Percentiles rank a stretch among this genome's conserved stretches.
Conservation (phyloP, 257 asterid species). For the Fraxinus pennsylvanica region DNA sequence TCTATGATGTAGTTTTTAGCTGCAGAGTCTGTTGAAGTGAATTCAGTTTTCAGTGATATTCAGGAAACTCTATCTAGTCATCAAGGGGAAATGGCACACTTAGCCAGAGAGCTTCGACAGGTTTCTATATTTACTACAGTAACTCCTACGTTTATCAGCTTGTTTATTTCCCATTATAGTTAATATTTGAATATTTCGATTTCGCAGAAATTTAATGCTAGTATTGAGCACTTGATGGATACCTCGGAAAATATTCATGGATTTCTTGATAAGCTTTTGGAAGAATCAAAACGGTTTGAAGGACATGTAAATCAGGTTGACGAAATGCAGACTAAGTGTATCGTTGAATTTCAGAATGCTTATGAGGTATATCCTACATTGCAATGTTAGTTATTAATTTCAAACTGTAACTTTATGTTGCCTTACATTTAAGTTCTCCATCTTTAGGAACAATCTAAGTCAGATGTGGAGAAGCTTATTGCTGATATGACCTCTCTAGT, state of each 20-base stretch:
- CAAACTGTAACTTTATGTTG: constrained; percentile 2
- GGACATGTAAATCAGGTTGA: constrained; percentile 54
- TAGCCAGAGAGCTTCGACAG: constrained; percentile 83
- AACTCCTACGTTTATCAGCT: neutral
- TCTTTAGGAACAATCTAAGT: constrained; percentile 67
- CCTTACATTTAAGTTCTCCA: constrained; percentile 28
- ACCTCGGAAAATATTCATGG: constrained; percentile 55
- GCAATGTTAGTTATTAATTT: neutral
- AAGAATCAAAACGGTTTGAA: constrained; percentile 63
- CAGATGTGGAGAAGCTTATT: constrained; percentile 70
- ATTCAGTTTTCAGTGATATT: constrained; percentile 60
- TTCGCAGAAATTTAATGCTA: constrained; percentile 54
- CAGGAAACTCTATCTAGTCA: constrained; percentile 56
- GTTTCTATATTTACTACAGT: constrained; percentile 35
- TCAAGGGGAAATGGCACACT: constrained; percentile 67
- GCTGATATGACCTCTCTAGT: constrained; percentile 74
- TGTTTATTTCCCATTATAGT: constrained; percentile 9
- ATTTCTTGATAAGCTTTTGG: constrained; percentile 50
- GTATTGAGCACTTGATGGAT: constrained; percentile 48
- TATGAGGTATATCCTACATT: constrained; percentile 52
- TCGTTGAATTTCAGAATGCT: constrained; percentile 65
- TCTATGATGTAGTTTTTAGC: constrained; percentile 52
- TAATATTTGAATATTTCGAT: constrained; percentile 17
- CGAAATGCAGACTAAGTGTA: constrained; percentile 53
- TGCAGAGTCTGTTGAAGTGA: constrained; percentile 54